phyloP scores from a whole-genome alignment of 495 filamentous ascomycete species.

The Hyaloscypha variabilis region DNA sequence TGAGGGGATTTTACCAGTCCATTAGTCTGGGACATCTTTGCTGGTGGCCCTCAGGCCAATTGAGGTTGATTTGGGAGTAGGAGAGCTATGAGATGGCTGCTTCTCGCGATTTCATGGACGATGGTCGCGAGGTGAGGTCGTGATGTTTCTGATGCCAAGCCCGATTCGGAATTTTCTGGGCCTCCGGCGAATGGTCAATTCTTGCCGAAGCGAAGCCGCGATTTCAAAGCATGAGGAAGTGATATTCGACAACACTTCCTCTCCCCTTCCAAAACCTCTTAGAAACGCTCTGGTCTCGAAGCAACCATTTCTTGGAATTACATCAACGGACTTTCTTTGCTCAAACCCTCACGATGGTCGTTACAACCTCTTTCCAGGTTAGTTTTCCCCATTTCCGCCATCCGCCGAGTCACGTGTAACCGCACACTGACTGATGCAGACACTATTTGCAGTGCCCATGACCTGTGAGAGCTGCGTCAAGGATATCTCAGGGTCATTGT shows the following conservation, averaged over 20 bases:
- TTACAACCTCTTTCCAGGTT: conserved; percentile 37
- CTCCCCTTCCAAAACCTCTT: not conserved
- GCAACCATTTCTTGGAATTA: not conserved
- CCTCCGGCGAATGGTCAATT: not conserved
- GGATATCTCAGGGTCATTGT: conserved; percentile 74
- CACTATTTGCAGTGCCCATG: conserved; percentile 93
- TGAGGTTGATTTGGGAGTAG: conserved; percentile 13
- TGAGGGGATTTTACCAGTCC: conserved; percentile 56
- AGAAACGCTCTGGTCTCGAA: not conserved
- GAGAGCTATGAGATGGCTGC: conserved; percentile 4
- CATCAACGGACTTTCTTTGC: not conserved
- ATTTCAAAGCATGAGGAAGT: conserved; percentile 36
- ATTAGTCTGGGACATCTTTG: conserved; percentile 67
- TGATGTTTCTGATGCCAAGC: conserved; percentile 32
- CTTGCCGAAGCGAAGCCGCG: conserved; percentile 19
- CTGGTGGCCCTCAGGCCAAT: conserved; percentile 28
- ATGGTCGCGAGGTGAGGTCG: conserved; percentile 19
- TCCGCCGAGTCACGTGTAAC: conserved; percentile 22
- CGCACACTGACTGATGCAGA: conserved; percentile 52
- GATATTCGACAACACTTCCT: conserved; percentile 12
- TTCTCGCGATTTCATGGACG: conserved; percentile 3
- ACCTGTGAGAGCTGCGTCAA: conserved; percentile 86
- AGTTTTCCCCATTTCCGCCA: conserved; percentile 11
- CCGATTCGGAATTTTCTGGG: conserved; percentile 20
- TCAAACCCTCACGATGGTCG: conserved; percentile 30